Conservation (phyloP, 176 grass and related monocot genomes). For the Phragmites australis region DNA sequence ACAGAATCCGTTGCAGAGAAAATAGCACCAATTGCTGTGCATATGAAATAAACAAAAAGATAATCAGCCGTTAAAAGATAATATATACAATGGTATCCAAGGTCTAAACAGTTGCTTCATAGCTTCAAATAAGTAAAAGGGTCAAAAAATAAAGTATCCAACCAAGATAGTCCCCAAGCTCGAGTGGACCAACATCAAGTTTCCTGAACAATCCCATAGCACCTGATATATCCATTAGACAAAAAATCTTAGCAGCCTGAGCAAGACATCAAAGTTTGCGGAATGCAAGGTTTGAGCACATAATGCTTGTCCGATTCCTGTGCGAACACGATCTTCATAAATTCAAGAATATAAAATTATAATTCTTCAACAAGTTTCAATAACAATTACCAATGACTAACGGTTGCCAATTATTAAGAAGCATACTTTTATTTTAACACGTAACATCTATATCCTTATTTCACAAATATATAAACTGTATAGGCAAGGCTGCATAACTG, state of each 20-base stretch:
- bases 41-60: constrained; percentile 27
- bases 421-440: constrained; percentile 22
- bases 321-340: constrained; percentile 29
- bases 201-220: constrained; percentile 73
- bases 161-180: constrained; percentile 94
- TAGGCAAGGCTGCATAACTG: neutral
- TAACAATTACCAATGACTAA: neutral
- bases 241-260: constrained; percentile 26
- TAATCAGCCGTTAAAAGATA: constrained; percentile 31
- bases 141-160: constrained; percentile 30
- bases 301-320: constrained; percentile 29
- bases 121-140: no score
- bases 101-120: neutral
- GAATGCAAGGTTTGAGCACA: constrained; percentile 3
- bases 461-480: constrained; percentile 5
- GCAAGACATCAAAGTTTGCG: constrained; percentile 24
- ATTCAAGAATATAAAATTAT: constrained; percentile 13
- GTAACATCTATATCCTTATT: constrained; percentile 5
- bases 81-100: constrained; percentile 34
- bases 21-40: constrained; percentile 88
- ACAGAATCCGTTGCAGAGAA: constrained; percentile 99
- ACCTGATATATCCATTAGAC: constrained; percentile 57
- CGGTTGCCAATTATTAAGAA: constrained; percentile 16
- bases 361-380: constrained; percentile 9
- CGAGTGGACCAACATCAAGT: constrained; percentile 66